phyloP scores from a whole-genome alignment of 768 basidiomycete genomes.

The Russula ochroleuca region DNA sequence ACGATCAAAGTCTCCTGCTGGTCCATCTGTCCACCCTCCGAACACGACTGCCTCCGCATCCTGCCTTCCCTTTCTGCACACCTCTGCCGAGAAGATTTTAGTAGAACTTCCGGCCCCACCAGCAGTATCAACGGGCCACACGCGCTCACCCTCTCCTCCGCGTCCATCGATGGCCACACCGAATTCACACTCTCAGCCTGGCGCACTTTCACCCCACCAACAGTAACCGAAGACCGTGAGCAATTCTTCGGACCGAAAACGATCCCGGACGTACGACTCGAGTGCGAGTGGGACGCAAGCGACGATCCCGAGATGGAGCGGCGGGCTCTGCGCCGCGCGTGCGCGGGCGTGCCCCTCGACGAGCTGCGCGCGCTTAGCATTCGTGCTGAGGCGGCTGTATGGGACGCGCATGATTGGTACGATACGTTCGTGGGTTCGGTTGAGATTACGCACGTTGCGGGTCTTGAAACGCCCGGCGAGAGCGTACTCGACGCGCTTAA shows the following conservation, averaged over 20 bases:
- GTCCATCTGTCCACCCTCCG: slow-evolving; percentile 15
- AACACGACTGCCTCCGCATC: slow-evolving; percentile 21
- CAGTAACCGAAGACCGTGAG: slow-evolving; percentile 14
- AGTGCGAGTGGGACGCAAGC: slow-evolving; percentile 22
- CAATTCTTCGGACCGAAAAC: slow-evolving; percentile 7
- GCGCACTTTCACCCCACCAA: slow-evolving; percentile 10
- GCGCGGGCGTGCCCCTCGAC: slow-evolving; percentile 4
- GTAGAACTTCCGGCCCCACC: not conserved
- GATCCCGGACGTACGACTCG: slow-evolving; percentile 3
- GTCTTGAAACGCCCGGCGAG: slow-evolving; percentile 7
- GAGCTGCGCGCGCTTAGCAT: slow-evolving; percentile 15
- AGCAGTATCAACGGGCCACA: not conserved
- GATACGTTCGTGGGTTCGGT: slow-evolving; percentile 2
- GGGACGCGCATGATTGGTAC: slow-evolving; percentile 15
- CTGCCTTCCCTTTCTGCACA: slow-evolving; percentile 16
- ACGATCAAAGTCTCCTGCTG: slow-evolving; percentile 15
- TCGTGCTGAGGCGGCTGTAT: slow-evolving; percentile 10
- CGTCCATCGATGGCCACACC: slow-evolving; percentile 3
- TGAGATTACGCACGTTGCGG: slow-evolving; percentile 19
- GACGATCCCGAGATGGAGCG: slow-evolving; percentile 16
- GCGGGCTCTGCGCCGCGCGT: slow-evolving; percentile 9
- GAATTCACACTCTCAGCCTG: slow-evolving; percentile 11
- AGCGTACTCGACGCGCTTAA: slow-evolving; percentile 20
- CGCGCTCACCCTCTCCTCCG: slow-evolving; percentile 15
- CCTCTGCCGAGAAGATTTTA: slow-evolving; percentile 1